These are phyloP conservation scores for Anthracocystis walkeri DNA, from an alignment of 1,284 basidiomycete genomes.

Conservation along the genomic window DNA sequence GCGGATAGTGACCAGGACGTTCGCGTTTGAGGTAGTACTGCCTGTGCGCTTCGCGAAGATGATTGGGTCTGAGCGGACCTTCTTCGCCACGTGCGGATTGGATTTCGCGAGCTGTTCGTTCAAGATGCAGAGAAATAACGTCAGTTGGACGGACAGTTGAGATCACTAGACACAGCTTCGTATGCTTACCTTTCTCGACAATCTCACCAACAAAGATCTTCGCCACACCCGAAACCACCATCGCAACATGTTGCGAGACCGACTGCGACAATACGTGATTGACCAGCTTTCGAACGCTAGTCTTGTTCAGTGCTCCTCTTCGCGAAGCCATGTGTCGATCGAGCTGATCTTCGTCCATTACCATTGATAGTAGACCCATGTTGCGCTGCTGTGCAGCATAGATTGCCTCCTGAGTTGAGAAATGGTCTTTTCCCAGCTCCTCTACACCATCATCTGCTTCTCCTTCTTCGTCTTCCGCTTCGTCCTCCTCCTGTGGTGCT, in stretches of 20 bases:
- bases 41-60: conserved; percentile 86
- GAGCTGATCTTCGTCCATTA: conserved; percentile 84
- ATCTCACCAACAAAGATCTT: conserved; percentile 95
- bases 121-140: neutral
- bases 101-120: conserved; percentile 75
- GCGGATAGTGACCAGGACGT: conserved; percentile 63
- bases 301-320: conserved; percentile 83
- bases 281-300: conserved; percentile 85
- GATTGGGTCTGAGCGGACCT: conserved; percentile 84
- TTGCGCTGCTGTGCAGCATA: conserved; percentile 69
- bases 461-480: conserved; percentile 60
- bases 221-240: conserved; percentile 86
- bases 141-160: no score
- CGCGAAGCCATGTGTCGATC: conserved; percentile 89
- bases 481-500: conserved; percentile 28
- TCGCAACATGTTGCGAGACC: conserved; percentile 85
- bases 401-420: conserved; percentile 62
- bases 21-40: conserved; percentile 83
- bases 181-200: conserved; percentile 75
- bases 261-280: conserved; percentile 82
- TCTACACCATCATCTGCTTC: conserved; percentile 65
- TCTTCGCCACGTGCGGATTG: conserved; percentile 78
- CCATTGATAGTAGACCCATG: conserved; percentile 80
- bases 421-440: conserved; percentile 62
- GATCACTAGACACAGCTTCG: neutral